These are phyloP conservation scores for Amauroascus verrucosus DNA, from an alignment of 2,329 filamentous ascomycete species.

Conservation along the genomic window DNA sequence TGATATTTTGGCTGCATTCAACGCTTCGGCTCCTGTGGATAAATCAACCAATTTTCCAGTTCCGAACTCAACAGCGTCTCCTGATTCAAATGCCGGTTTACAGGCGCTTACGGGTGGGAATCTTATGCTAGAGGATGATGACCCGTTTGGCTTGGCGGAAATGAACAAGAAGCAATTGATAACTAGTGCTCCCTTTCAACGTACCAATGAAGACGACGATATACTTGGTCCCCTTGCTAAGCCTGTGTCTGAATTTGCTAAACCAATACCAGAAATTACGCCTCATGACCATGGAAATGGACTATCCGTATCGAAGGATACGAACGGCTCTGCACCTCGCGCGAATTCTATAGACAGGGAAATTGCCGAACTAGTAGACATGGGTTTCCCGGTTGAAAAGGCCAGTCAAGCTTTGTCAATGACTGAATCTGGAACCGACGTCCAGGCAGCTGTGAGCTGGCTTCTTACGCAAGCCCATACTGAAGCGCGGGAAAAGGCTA, in stretches of 20 bases:
- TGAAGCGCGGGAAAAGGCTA: constrained; percentile 62
- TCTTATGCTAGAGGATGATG: constrained; percentile 56
- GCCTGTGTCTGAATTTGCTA: constrained; percentile 45
- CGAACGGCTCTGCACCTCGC: constrained; percentile 18
- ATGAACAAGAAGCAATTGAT: constrained; percentile 43
- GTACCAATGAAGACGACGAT: constrained; percentile 49
- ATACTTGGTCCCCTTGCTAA: constrained; percentile 52
- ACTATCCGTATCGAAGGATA: constrained; percentile 5
- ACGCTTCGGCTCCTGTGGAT: constrained; percentile 49
- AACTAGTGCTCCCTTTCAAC: constrained; percentile 26
- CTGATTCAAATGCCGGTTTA: constrained; percentile 16
- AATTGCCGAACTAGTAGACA: constrained; percentile 81
- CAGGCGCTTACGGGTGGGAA: constrained; percentile 17
- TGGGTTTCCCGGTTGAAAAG: constrained; percentile 82
- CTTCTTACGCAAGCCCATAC: constrained; percentile 83
- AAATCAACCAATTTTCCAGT: constrained; percentile 49
- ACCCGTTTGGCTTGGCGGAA: constrained; percentile 68
- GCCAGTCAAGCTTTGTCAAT: constrained; percentile 35
- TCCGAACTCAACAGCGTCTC: constrained; percentile 30
- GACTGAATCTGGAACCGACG: constrained; percentile 13
- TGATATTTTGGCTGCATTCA: constrained; percentile 53
- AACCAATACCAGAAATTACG: not conserved
- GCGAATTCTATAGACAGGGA: constrained; percentile 58
- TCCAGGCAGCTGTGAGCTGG: constrained; percentile 46
- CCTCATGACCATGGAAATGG: constrained; percentile 19